phyloP scores from a whole-genome alignment of 78 protist genomes.

The Dictyostelium discoideum region DNA sequence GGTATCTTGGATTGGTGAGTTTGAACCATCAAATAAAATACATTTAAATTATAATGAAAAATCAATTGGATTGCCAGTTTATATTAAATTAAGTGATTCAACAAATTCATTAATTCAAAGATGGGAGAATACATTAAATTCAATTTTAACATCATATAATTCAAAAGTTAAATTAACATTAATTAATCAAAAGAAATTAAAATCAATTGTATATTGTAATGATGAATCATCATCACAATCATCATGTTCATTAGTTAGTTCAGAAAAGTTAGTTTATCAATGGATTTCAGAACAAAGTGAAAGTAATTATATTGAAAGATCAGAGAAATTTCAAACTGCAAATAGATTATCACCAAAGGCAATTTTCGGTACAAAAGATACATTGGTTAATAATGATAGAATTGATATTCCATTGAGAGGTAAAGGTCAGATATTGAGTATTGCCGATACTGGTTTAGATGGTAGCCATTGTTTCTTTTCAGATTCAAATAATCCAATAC shows the following conservation, averaged over 20 bases:
- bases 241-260: background rate
- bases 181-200: background rate
- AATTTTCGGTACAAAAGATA: background rate
- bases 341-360: conserved; percentile 39
- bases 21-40: conserved; percentile 9
- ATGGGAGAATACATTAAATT: background rate
- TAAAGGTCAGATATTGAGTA: conserved; percentile 54
- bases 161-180: background rate
- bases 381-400: background rate
- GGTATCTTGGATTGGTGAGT: conserved; percentile 42
- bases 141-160: background rate
- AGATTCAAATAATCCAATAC: conserved; percentile 36
- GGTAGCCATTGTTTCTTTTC: conserved; percentile 49
- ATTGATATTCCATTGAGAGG: conserved; percentile 42
- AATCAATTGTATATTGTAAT: background rate
- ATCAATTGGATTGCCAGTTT: background rate
- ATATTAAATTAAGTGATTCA: background rate
- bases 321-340: background rate
- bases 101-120: background rate
- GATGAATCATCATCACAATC: background rate
- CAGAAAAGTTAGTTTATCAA: conserved; percentile 11
- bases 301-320: background rate
- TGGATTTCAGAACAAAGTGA: conserved; percentile 49
- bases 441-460: conserved; percentile 73
- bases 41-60: background rate